Evolutionary conservation across 2,329 filamentous ascomycete species (phyloP), one percentile per base, ranked within the genome.

Genomic region (Hypomyces perniciosus): DNA sequence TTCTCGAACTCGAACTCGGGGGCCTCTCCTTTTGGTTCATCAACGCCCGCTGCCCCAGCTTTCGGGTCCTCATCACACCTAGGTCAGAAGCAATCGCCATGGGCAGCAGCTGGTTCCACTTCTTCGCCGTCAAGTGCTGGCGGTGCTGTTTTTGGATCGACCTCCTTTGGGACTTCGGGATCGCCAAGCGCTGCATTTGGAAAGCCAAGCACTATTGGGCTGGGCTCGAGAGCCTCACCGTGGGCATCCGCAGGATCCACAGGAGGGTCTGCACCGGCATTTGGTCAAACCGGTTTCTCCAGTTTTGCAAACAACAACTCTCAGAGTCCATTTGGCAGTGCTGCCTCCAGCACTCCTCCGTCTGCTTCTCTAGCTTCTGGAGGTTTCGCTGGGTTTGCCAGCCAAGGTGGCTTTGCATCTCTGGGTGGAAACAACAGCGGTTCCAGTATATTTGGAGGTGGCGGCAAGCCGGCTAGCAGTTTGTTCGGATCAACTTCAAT

Each of bases 331-430:
- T 77, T 77, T 55, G 70, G 67, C 4, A 63, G 64, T 48, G 58
- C 65, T 41, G 54, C 62, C 5, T 10, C 59, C 6, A 49, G 50
- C n/a, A 46, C 52, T 26, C 50, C 60, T 5, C 54, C 66, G 39
- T 61, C 70, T 6, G 64, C 53, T 2, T 44, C 68, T 4, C 59
- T 70, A 1, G 46, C 66, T 6, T 68, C 71, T 8, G 71, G 74
- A 30, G 77, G 76, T 0, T 81, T 81, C 58, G 72, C 80, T 27
- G 69, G 69, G 28, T 83, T 83, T 60, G 76, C 79, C 4, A 72
- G 63, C 29, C 72, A 77, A 52, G 69, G 76, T 3, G 81, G 80
- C 1, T 85, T 85, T 61, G 75, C 69, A 6, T 72, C 77, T 13
- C 57, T 81, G 27, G 67, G 64, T 9, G 61, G 65, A 30, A 69